Evolutionary conservation across 495 filamentous ascomycete genomes (phyloP).

Genomic region (Monascus purpureus): DNA sequence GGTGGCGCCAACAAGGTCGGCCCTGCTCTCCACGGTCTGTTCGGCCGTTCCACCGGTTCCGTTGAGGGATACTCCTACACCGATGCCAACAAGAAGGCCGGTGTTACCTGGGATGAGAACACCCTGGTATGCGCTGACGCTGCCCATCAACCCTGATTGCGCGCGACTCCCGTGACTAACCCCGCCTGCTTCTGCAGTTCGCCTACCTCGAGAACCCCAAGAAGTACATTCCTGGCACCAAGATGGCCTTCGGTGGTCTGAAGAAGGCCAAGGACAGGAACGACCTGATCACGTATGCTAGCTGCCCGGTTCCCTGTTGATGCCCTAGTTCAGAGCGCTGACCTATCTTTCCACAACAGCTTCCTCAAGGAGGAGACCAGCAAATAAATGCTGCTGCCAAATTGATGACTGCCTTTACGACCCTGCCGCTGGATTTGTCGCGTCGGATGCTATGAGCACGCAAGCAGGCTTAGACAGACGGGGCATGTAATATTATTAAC

Average conservation of each 20-base stretch:
- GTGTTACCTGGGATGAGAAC: conserved; percentile 72
- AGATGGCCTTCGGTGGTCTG: conserved; percentile 99
- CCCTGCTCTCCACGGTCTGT: conserved; percentile 92
- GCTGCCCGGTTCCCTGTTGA: not conserved
- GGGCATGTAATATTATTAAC: conserved; percentile 29
- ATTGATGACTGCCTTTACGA: conserved; percentile 10
- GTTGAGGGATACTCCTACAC: conserved; percentile 94
- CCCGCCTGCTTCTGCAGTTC: conserved; percentile 36
- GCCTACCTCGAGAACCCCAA: conserved; percentile 86
- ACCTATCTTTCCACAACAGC: conserved; percentile 18
- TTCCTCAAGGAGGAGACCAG: conserved; percentile 56
- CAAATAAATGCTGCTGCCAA: conserved; percentile 31
- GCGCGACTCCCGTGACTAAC: conserved; percentile 4
- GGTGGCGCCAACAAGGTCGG: conserved; percentile 94
- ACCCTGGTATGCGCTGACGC: conserved; percentile 55
- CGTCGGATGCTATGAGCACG: not conserved
- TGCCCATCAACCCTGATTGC: not conserved
- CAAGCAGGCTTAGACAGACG: conserved; percentile 7
- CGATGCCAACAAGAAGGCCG: conserved; percentile 98
- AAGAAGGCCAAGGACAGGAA: conserved; percentile 99
- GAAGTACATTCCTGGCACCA: conserved; percentile 97
- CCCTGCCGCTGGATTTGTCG: conserved; percentile 11
- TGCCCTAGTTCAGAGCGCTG: not conserved
- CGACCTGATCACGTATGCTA: conserved; percentile 89
- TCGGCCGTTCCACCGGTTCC: conserved; percentile 86